phyloP scores from a whole-genome alignment of 2,329 filamentous ascomycete genomes.

The Pseudogymnoascus sp. region DNA sequence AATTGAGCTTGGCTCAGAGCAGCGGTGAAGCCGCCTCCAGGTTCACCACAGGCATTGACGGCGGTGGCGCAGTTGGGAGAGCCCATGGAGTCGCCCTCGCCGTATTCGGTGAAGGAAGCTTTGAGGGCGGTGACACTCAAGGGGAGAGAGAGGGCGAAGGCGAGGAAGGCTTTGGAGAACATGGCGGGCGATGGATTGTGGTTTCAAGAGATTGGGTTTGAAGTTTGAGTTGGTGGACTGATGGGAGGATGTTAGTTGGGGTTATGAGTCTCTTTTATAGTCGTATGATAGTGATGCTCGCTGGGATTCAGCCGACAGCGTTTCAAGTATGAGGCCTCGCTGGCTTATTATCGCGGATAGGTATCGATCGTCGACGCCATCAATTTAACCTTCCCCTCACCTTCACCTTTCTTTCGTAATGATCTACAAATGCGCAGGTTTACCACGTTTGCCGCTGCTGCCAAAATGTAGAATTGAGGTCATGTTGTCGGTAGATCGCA shows the following conservation, averaged over 20 bases:
- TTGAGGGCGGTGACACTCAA: not conserved
- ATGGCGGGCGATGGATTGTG: not conserved
- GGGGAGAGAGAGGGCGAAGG: not conserved
- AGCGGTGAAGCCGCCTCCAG: slow-evolving; percentile 10
- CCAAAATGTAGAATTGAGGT: not conserved
- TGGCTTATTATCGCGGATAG: not conserved
- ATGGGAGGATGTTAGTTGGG: not conserved
- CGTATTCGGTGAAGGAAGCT: slow-evolving; percentile 11
- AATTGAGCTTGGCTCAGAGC: slow-evolving; percentile 14
- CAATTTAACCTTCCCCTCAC: not conserved
- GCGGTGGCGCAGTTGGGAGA: slow-evolving; percentile 11
- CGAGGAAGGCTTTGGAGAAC: not conserved
- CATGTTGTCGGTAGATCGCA: not conserved
- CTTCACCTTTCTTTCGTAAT: not conserved
- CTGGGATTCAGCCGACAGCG: slow-evolving; percentile 1
- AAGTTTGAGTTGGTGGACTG: not conserved
- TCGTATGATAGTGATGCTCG: not conserved
- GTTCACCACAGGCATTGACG: slow-evolving; percentile 17
- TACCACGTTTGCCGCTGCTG: not conserved
- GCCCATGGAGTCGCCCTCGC: not conserved
- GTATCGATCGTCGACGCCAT: not conserved
- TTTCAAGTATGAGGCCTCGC: slow-evolving; percentile 1
- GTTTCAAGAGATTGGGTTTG: not conserved
- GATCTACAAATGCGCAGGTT: not conserved
- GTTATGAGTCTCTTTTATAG: not conserved